phyloP scores from a whole-genome alignment of 768 basidiomycete genomes.

The Rhodotorula paludigena region DNA sequence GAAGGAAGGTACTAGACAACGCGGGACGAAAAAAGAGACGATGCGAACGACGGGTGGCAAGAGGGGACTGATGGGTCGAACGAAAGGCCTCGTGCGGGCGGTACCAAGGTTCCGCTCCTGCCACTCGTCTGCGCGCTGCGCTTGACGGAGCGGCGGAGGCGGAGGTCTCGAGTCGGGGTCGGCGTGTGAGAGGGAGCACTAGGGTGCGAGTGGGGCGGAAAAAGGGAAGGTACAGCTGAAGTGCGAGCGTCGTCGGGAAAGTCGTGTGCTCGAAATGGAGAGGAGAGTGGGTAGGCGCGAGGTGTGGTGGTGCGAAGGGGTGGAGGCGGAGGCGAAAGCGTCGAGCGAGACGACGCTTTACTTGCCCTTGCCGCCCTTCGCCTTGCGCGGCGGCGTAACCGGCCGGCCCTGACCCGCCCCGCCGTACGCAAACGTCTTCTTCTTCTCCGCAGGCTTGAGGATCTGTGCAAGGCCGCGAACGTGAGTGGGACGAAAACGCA shows the following conservation, averaged over 20 bases:
- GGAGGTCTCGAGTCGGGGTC: too few species aligned
- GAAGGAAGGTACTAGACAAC: neutral
- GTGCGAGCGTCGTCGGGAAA: too few species aligned
- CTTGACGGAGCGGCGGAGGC: too few species aligned
- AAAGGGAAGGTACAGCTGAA: too few species aligned
- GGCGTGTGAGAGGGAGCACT: too few species aligned
- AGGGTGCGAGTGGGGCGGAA: too few species aligned
- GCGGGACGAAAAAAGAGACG: neutral
- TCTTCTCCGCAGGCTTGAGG: conserved; percentile 98
- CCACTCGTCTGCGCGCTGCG: too few species aligned
- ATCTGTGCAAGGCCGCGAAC: conserved; percentile 56
- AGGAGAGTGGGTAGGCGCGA: neutral
- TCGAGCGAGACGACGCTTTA: neutral
- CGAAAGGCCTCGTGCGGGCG: too few species aligned
- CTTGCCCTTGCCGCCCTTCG: conserved; percentile 79
- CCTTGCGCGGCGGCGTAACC: conserved; percentile 92
- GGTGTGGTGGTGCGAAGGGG: neutral
- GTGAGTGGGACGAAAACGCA: neutral
- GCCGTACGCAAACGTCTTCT: conserved; percentile 71
- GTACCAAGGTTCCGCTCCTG: too few species aligned
- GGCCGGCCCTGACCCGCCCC: conserved; percentile 68
- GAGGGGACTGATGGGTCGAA: neutral
- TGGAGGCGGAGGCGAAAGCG: neutral
- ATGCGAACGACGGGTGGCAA: neutral
- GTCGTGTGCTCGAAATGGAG: neutral